Conservation (phyloP, 352 stramenopile species). For the Phytophthora ohioensis region DNA sequence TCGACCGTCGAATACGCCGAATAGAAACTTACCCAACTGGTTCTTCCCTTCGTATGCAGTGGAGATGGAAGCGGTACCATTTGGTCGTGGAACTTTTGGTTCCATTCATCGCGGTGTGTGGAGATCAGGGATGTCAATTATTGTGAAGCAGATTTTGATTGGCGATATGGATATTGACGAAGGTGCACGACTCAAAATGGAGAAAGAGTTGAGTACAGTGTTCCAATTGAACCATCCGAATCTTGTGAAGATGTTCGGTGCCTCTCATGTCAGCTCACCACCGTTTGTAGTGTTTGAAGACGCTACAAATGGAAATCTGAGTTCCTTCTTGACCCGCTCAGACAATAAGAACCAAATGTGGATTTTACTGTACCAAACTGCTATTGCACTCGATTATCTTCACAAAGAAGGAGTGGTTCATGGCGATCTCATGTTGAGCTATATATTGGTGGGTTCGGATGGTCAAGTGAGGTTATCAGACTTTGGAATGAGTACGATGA, state of each 20-base stretch:
- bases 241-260: conserved; percentile 41
- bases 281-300: conserved; percentile 44
- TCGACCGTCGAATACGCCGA: not conserved
- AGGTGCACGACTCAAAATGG: not conserved
- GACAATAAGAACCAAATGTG: conserved; percentile 20
- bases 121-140: conserved; percentile 22
- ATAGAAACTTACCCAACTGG: not conserved
- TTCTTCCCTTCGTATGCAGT: not conserved
- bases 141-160: conserved; percentile 39
- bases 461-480: conserved; percentile 13
- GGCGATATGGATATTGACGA: conserved; percentile 10
- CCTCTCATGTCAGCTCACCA: conserved; percentile 39
- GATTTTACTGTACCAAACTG: conserved; percentile 37
- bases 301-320: conserved; percentile 27
- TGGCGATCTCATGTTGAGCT: conserved; percentile 30
- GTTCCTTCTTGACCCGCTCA: conserved; percentile 15
- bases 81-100: conserved; percentile 22
- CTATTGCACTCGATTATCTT: conserved; percentile 50
- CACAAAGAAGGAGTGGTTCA: conserved; percentile 29
- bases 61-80: not conserved
- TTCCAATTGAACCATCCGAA: conserved; percentile 38
- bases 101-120: conserved; percentile 25
- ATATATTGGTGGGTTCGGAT: conserved; percentile 29
- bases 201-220: conserved; percentile 38
- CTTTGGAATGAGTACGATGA: conserved; percentile 3